Percentiles rank a stretch among this genome's conserved stretches.
phyloP scores from a whole-genome alignment of 1,284 basidiomycete genomes.

The Somion occarium region DNA sequence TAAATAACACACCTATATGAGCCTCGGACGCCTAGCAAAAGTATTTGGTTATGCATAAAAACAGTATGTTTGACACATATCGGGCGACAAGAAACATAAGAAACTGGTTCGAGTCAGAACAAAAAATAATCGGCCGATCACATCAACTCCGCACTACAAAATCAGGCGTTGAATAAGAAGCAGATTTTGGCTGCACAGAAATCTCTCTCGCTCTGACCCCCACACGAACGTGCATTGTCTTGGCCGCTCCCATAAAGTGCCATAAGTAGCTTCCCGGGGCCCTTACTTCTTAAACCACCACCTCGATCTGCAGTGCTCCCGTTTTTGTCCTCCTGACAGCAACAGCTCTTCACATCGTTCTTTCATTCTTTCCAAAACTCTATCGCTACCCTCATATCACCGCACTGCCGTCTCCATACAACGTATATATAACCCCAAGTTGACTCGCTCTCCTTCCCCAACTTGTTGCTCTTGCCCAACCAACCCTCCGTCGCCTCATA shows the following conservation, averaged over 20 bases:
- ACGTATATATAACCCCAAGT: conserved; percentile 1
- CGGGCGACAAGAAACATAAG: neutral
- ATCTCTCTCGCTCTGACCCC: neutral
- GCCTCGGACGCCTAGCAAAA: too few species aligned
- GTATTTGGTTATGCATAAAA: too few species aligned
- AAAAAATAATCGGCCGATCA: conserved; percentile 3
- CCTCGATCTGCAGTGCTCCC: neutral
- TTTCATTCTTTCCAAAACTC: neutral
- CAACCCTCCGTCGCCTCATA: conserved; percentile 1
- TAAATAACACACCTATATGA: too few species aligned
- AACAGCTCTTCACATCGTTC: neutral
- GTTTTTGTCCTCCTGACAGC: neutral
- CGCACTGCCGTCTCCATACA: conserved; percentile 5
- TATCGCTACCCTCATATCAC: neutral
- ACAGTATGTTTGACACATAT: too few species aligned
- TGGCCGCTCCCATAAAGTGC: neutral
- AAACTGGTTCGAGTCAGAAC: neutral
- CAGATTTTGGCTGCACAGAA: neutral
- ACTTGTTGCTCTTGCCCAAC: conserved; percentile 3
- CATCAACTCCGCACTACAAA: neutral
- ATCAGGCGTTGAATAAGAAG: neutral
- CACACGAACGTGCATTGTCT: conserved; percentile 4
- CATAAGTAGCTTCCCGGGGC: neutral
- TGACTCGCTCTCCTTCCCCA: neutral
- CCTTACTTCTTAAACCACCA: neutral